Percentiles rank a stretch among this genome's conserved stretches.
phyloP scores from a whole-genome alignment of 192 early-diverging fungal species.

The Linnemannia hyalina region DNA sequence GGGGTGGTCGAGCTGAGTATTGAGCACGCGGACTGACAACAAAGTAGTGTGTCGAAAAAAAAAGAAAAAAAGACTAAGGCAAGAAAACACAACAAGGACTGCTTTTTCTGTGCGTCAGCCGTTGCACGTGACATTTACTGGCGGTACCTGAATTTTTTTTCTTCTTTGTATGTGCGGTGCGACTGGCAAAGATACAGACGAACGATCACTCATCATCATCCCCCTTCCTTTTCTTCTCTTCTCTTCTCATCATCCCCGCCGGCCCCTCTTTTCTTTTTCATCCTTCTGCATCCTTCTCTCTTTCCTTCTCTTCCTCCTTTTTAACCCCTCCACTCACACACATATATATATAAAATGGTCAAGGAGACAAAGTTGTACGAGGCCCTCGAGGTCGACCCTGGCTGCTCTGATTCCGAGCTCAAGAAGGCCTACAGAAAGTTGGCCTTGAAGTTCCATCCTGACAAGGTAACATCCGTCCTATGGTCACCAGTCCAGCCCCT shows the following conservation, averaged over 20 bases:
- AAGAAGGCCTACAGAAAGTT: conserved; percentile 99
- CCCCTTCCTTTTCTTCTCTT: not conserved
- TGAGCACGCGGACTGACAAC: not conserved
- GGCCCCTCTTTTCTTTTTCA: not conserved
- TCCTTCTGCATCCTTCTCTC: not conserved
- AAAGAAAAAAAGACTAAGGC: conserved; percentile 9
- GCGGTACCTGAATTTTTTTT: conserved; percentile 25
- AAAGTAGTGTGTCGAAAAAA: not conserved
- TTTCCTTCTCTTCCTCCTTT: not conserved
- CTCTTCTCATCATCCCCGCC: not conserved
- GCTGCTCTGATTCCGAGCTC: conserved; percentile 84
- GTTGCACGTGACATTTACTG: conserved; percentile 5
- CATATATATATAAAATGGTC: conserved; percentile 53
- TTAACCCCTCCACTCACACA: not conserved
- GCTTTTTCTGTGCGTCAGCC: not conserved
- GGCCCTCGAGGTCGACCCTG: conserved; percentile 82
- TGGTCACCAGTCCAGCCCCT: not conserved
- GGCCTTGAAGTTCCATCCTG: conserved; percentile 91
- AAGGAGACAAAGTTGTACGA: conserved; percentile 95
- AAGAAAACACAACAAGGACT: conserved; percentile 22
- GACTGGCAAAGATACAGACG: not conserved
- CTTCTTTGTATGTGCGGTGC: not conserved
- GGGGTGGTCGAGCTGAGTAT: not conserved
- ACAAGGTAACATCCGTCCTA: conserved; percentile 70
- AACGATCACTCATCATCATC: conserved; percentile 7